Evolutionary conservation across 805 yeast genomes (phyloP).

Genomic region (Candida methanosorbosa): DNA sequence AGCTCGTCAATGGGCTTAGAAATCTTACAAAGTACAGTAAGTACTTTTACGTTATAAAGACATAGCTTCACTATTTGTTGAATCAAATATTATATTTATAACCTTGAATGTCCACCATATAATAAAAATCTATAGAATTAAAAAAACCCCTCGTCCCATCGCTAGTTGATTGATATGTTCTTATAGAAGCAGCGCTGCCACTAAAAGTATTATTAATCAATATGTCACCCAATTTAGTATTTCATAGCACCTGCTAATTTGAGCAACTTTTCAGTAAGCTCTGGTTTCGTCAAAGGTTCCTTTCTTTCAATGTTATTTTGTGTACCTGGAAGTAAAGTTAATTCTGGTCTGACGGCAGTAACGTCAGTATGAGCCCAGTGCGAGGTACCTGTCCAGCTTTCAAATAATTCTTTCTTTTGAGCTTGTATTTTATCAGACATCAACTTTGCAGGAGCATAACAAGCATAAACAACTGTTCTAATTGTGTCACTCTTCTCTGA

Average conservation of each 20-base stretch:
- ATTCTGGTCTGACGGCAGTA: constrained; percentile 13
- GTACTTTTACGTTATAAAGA: too few relatives aligned
- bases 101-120: too few relatives aligned
- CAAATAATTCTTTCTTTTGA: constrained; percentile 14
- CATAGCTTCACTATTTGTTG: too few relatives aligned
- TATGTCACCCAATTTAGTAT: too few relatives aligned
- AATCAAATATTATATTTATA: too few relatives aligned
- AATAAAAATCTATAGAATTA: too few relatives aligned
- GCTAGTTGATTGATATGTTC: too few relatives aligned
- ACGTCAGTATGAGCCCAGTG: constrained; percentile 27
- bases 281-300: constrained; percentile 18
- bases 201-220: too few relatives aligned
- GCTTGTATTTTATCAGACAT: constrained; percentile 18
- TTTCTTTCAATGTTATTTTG: constrained; percentile 2
- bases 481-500: constrained; percentile 14
- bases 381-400: constrained; percentile 18
- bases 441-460: constrained; percentile 25
- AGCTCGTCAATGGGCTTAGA: too few relatives aligned
- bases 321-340: constrained; percentile 9
- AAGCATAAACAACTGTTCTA: constrained; percentile 21
- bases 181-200: too few relatives aligned
- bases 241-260: constrained; percentile 19
- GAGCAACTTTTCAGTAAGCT: constrained; percentile 15
- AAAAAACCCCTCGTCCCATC: too few relatives aligned
- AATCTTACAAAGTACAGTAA: too few relatives aligned